Base-by-base conservation (phyloP, 805 yeast species). In the Candida dendrica region DNA sequence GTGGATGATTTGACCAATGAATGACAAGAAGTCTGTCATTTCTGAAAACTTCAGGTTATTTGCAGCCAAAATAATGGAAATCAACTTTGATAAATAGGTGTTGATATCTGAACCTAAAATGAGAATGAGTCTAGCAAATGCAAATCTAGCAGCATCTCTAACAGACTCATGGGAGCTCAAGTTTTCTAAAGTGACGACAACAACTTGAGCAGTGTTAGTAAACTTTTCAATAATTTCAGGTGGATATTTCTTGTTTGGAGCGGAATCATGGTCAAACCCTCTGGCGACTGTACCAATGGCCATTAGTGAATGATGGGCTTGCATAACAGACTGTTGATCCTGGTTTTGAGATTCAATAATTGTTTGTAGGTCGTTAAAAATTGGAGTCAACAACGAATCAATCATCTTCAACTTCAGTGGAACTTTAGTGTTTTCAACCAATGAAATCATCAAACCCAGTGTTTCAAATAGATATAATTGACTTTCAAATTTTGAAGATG, bases 271-370 rank as follows among this genome's bases (percentile, higher is more conserved):
- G 37, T 56, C 93, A 53, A 84, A 79, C 4, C 98, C 98, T 58
- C 93, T 77, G 3, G 89, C 83, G 54, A 90, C 73, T 0, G 96
- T 87, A 36, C 96, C 97, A 36, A 91, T 77, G 0, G 96, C 90
- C 79, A 87, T 77, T 38, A 93, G 64, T 29, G 81, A 74, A 58
- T 91, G 97, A 60, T 93, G 96, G 3, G 88, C 82, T 57, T 87
- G 93, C 36, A 86, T 62, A 2, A 82, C 71, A 29, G 73, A 54
- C 34, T 70, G 67, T 31, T 71, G 65, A 22, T 68, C 69, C 43
- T 61, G 61, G 15, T 50, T 60, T 22, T 66, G 53, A 4, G 67
- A 59, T 16, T 73, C 66, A 30, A 87, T 77, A 53, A 88, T 79
- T 18, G 66, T 65, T 58, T 88, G 90, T 48, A 90, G 66, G 45